These are phyloP conservation scores for Hyaloscypha finlandica DNA, from an alignment of 495 filamentous ascomycete genomes.

Conservation along the genomic window DNA sequence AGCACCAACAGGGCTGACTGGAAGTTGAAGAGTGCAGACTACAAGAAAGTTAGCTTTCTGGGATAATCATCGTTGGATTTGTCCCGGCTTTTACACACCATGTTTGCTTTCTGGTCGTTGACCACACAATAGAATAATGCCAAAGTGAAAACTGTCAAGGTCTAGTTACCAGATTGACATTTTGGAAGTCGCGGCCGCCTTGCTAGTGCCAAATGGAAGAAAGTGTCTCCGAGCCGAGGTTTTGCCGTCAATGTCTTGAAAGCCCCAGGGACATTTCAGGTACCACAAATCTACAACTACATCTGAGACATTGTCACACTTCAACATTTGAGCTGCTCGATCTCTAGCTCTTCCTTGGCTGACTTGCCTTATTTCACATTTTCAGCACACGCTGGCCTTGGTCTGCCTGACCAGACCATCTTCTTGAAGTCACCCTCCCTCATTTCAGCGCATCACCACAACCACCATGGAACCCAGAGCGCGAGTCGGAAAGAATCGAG, in stretches of 20 bases:
- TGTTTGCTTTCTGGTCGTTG: neutral
- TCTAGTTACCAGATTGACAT: slow-evolving; percentile 8
- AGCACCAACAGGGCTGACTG: slow-evolving; percentile 90
- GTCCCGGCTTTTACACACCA: neutral
- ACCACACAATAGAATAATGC: neutral
- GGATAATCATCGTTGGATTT: neutral
- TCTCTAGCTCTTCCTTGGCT: neutral
- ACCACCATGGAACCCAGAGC: slow-evolving; percentile 67
- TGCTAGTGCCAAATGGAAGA: neutral
- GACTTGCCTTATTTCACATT: neutral
- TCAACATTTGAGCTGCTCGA: neutral
- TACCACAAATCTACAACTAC: neutral
- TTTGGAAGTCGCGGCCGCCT: neutral
- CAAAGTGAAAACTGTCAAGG: neutral
- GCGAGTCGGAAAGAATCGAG: slow-evolving; percentile 78
- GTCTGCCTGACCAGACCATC: neutral
- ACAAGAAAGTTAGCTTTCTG: slow-evolving; percentile 34
- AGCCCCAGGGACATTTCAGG: neutral
- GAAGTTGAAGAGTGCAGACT: slow-evolving; percentile 99
- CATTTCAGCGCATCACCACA: neutral
- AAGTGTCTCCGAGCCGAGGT: slow-evolving; percentile 5
- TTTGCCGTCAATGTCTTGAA: neutral
- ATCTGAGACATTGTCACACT: neutral
- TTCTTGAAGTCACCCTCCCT: neutral
- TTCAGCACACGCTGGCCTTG: neutral